Base-by-base conservation (phyloP, 192 early-diverging fungal genomes). In the Allomyces macrogynus region DNA sequence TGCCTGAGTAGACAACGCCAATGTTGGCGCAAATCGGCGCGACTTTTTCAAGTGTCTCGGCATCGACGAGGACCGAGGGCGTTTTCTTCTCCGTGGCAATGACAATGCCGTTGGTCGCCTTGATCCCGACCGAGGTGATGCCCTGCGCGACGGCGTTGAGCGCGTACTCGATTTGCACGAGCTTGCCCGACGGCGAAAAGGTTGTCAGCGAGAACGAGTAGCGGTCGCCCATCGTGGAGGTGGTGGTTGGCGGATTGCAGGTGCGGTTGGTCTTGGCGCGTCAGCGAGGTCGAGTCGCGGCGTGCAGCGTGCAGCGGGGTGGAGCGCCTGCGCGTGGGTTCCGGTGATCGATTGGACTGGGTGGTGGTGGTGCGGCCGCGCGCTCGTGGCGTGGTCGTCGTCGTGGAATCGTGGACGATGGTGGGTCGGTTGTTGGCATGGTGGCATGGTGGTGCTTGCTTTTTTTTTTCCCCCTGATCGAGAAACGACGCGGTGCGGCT, bases 121-220 rank as follows among this genome's bases (percentile, higher is more conserved):
- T 96, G 77, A 96, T 95, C 32, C 93, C 93, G 60, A 96, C 87
- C 67, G 85, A 85, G 10, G 93, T 96, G 22, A 91, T 82, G 65
- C 93, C 93, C 71, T 84, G 82, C 44, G 77, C 75, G 1, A 99
- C 96, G 20, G 92, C 94, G 66, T 81, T 91, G 65, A 99, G 78
- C 0, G 96, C 96, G 77, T 99, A 86, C 75, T 97, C 96, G 72
- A 99, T 99, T 80, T 99, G 96, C 61, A 91, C 89, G 64, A 99
- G 86, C 77, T 99, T 97, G 68, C 96, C 96, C 24, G 93, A 92
- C 12, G 94, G 94, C 71, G 93, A 92, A 84, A 99, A 99, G 57
- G 96, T 99, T 23, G 96, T 99, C 64, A 99, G 84, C 43, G 93
- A 97, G 81, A 99, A 99, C 62, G 89, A 89, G 72, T 95, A 95